phyloP scores from a whole-genome alignment of 2,329 filamentous ascomycete genomes.

The Colletotrichum zoysiae region DNA sequence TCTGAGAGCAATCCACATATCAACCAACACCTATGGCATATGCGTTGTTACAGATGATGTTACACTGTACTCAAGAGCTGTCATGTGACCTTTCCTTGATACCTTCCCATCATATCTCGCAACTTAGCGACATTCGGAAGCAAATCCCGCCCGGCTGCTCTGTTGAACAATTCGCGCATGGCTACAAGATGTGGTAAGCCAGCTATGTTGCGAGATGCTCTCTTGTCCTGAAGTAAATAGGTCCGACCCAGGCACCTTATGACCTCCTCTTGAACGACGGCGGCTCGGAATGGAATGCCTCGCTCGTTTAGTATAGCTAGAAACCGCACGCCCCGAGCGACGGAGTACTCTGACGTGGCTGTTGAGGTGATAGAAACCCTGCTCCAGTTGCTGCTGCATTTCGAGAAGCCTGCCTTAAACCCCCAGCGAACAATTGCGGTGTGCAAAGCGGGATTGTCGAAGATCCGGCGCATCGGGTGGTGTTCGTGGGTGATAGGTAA shows the following conservation, averaged over 20 bases:
- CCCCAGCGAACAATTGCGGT: constrained; percentile 59
- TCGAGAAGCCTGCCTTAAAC: constrained; percentile 55
- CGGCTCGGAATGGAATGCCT: constrained; percentile 51
- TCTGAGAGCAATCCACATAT: not conserved
- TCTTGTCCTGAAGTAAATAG: not conserved
- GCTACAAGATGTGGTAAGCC: constrained; percentile 7
- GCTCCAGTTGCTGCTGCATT: not conserved
- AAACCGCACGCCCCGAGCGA: constrained; percentile 54
- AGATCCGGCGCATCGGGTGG: constrained; percentile 63
- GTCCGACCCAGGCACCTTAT: constrained; percentile 21
- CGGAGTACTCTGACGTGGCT: constrained; percentile 47
- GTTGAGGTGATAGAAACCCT: constrained; percentile 6
- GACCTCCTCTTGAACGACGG: constrained; percentile 32
- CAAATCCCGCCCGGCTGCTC: constrained; percentile 3
- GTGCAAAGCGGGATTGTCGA: constrained; percentile 54
- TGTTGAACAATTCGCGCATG: constrained; percentile 21
- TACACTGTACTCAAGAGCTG: not conserved
- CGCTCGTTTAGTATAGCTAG: constrained; percentile 51
- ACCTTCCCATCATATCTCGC: constrained; percentile 8
- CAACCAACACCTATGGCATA: not conserved
- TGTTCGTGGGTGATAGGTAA: constrained; percentile 55
- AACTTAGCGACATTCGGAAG: constrained; percentile 11
- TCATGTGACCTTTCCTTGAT: not conserved
- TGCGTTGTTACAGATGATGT: not conserved
- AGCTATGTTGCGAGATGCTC: not conserved